Base-by-base conservation (phyloP, 75 land plant genomes). In the Selaginella tamariscina region DNA sequence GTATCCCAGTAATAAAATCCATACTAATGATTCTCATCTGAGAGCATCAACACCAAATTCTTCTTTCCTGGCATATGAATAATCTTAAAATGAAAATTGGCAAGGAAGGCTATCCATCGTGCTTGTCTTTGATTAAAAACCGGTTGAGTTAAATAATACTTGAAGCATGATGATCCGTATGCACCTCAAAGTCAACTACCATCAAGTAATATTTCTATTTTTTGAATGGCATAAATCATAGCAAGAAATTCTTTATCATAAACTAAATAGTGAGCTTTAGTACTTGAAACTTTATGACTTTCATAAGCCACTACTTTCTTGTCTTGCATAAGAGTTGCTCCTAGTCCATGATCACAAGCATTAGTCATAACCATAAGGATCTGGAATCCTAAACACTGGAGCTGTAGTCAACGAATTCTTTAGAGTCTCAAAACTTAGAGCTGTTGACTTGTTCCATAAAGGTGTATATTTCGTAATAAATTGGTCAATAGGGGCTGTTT, bases 231-330 rank as follows among this genome's bases (percentile, higher is more conserved):
- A 49, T 59, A 59, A 59, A 59, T 26, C 62, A 59, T 59, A 5
- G 62, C 5, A 23, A 59, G 62, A 59, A 59, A 59, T 59, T 59
- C 62, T 26, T 59, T 59, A 59, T 59, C n/a, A 59, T 59, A 59
- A 23, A 21, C 26, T 59, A 27, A 59, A n/a, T 59, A 59, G 23
- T 59, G 62, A 59, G 62, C 8, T 59, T 59, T 26, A 59, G 26
- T 9, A 59, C 62, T 59, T 59, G 62, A 59, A 59, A 59, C 8
- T 26, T 59, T 59, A 27, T 59, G 21, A n/a, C 62, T 59, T 59
- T 59, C 62, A 59, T 54, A 33, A 2, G 65, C 70, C 1, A 69
- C 31, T 49, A 69, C 0, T 13, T 69, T 44, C 20, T n/a, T 8
- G 27, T 69, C 60, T 49, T 69, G 70, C 26, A 22, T 33, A 1